A percentile compares a stretch with the other conserved stretches of the same genome.
These are phyloP conservation scores for Fusarium sulawesiense DNA, from an alignment of 2,329 filamentous ascomycete species.

Conservation along the genomic window DNA sequence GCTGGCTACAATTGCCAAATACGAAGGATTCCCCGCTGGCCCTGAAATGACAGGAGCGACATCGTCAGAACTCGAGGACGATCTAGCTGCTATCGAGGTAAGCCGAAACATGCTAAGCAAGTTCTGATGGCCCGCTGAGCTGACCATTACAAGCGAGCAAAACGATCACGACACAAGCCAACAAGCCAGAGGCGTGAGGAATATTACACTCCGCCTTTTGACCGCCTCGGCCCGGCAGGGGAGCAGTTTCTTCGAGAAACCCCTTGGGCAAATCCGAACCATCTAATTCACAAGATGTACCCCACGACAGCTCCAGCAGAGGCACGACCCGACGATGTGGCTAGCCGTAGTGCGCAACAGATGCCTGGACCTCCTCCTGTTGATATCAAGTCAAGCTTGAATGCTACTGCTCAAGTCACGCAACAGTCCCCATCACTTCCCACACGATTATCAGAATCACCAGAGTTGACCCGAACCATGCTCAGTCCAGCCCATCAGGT, in stretches of 20 bases:
- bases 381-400: conserved; percentile 43
- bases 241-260: conserved; percentile 91
- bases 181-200: conserved; percentile 58
- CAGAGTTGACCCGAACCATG: conserved; percentile 57
- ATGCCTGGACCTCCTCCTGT: conserved; percentile 22
- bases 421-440: conserved; percentile 46
- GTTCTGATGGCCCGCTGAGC: conserved; percentile 38
- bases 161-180: conserved; percentile 53
- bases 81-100: conserved; percentile 90
- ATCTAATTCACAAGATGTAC: conserved; percentile 71
- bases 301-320: conserved; percentile 46
- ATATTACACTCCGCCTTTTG: conserved; percentile 61
- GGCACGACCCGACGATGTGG: conserved; percentile 15
- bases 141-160: conserved; percentile 49
- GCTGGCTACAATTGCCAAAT: conserved; percentile 89
- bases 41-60: conserved; percentile 82
- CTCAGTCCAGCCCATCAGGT: conserved; percentile 49
- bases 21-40: conserved; percentile 96
- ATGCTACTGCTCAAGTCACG: conserved; percentile 38
- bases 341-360: conserved; percentile 41
- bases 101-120: conserved; percentile 30
- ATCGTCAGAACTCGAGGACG: conserved; percentile 80
- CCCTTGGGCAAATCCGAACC: conserved; percentile 91
- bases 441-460: conserved; percentile 54
- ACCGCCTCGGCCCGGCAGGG: conserved; percentile 72